phyloP scores from a whole-genome alignment of 805 yeast genomes.

The Saturnispora kantuleensis region DNA sequence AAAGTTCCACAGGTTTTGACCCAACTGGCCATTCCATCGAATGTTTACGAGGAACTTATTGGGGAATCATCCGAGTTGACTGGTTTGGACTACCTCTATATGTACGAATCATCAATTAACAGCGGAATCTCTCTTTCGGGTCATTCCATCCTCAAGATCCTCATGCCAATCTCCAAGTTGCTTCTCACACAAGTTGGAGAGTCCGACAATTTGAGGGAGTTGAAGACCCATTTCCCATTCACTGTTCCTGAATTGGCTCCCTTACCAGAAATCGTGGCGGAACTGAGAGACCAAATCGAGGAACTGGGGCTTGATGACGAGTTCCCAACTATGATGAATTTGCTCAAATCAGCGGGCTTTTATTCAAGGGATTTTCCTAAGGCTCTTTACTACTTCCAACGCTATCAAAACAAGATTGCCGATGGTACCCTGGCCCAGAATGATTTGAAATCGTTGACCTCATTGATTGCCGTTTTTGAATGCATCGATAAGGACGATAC shows the following conservation, averaged over 20 bases:
- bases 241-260: constrained; percentile 6
- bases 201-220: constrained; percentile 10
- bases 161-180: constrained; percentile 19
- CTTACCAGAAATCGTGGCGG: constrained; percentile 9
- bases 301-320: constrained; percentile 14
- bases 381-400: constrained; percentile 17
- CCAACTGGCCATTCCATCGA: constrained; percentile 10
- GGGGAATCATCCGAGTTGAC: constrained; percentile 7
- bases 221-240: constrained; percentile 4
- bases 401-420: constrained; percentile 19
- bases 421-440: constrained; percentile 17
- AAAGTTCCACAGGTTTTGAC: constrained; percentile 14
- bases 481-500: constrained; percentile 13
- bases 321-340: constrained; percentile 9
- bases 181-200: constrained; percentile 7
- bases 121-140: constrained; percentile 14
- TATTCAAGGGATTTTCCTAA: constrained; percentile 15
- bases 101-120: constrained; percentile 14
- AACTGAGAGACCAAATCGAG: constrained; percentile 13
- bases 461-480: constrained; percentile 19
- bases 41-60: constrained; percentile 10
- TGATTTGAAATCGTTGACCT: constrained; percentile 16
- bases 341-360: constrained; percentile 20
- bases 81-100: constrained; percentile 16
- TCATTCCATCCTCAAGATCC: constrained; percentile 9